Base-by-base conservation (phyloP, 2,329 filamentous ascomycete species). In the Stachybotrys echinatus region DNA sequence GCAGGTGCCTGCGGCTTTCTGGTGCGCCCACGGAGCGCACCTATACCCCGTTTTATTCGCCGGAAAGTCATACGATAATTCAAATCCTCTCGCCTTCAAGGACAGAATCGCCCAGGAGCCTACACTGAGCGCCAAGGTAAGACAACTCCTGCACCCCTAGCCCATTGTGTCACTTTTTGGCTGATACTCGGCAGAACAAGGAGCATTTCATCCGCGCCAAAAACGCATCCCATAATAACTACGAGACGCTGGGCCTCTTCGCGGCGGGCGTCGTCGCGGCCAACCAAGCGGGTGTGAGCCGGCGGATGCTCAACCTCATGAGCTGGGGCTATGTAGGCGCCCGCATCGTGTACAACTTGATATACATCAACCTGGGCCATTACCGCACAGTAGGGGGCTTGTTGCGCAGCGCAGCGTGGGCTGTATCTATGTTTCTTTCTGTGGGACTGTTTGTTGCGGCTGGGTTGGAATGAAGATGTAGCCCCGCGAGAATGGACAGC, bases 131-230 rank as follows among this genome's bases (percentile, higher is more conserved):
- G 18, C 12, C n/a, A 17, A 40, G 17, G 38, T n/a, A 17, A 17
- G 38, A n/a, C n/a, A 8, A 40, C 14, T 17, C n/a, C 18, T 31
- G 27, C 12, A 31, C 12, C 27, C 27, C 27, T n/a, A n/a, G n/a
- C 31, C 31, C 8, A 37, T 10, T 17, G 18, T 40, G 17, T 40
- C 38, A 8, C 38, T 7, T 17, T 7, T 40, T 8, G 7, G 17
- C 18, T n/a, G 38, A 40, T 17, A 40, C n/a, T 19, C 20, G 18
- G 3, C 54, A 80, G 61, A 72, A 70, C 22, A 79, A 84, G 59
- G 82, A 81, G 59, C 72, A 73, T 48, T 69, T 77, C 23, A 61
- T 82, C 40, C 74, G 79, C 46, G 71, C 75, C 23, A 75, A 85
- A 58, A 75, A 76, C 20, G 73, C 75, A 5, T 57, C 65, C 6